Conservation (phyloP, 2,329 filamentous ascomycete species). For the Aspergillus sp. region DNA sequence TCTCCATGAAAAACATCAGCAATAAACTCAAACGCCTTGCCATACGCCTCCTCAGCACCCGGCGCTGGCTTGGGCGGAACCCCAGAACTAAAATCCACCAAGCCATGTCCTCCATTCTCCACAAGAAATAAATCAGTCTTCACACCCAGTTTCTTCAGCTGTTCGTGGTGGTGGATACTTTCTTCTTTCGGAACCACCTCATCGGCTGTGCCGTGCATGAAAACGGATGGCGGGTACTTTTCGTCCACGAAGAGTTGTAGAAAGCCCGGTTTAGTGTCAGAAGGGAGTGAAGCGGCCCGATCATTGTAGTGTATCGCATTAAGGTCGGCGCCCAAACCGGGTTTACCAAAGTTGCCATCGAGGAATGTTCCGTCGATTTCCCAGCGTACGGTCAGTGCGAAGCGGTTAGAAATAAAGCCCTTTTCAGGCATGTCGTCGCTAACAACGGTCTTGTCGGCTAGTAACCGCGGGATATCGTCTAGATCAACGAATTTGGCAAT, state of each 20-base stretch:
- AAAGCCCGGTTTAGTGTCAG: constrained; percentile 9
- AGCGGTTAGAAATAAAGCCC: constrained; percentile 7
- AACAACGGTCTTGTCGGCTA: constrained; percentile 13
- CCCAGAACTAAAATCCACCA: constrained; percentile 6
- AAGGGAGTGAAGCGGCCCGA: constrained; percentile 7
- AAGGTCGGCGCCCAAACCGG: constrained; percentile 7
- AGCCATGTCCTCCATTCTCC: constrained; percentile 10
- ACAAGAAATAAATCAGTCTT: constrained; percentile 11
- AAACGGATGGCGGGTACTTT: constrained; percentile 13
- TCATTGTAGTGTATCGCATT: constrained; percentile 7
- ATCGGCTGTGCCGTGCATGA: constrained; percentile 16
- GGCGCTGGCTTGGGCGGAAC: not conserved
- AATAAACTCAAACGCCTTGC: constrained; percentile 12
- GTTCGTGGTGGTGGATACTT: constrained; percentile 12
- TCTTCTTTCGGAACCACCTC: constrained; percentile 16
- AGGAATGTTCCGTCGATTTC: constrained; percentile 15
- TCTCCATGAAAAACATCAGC: constrained; percentile 8
- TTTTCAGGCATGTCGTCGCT: constrained; percentile 10
- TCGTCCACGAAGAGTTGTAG: constrained; percentile 11
- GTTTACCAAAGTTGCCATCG: constrained; percentile 11
- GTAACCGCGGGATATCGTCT: constrained; percentile 3
- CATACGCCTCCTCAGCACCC: constrained; percentile 11
- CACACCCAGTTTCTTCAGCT: constrained; percentile 9
- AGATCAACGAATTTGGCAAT: constrained; percentile 11
- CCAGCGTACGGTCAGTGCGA: constrained; percentile 16